A percentile compares a stretch with the other conserved stretches of the same genome.
Conservation (phyloP, 371 early-diverging fungal species). For the Apophysomyces trapeziformis region DNA sequence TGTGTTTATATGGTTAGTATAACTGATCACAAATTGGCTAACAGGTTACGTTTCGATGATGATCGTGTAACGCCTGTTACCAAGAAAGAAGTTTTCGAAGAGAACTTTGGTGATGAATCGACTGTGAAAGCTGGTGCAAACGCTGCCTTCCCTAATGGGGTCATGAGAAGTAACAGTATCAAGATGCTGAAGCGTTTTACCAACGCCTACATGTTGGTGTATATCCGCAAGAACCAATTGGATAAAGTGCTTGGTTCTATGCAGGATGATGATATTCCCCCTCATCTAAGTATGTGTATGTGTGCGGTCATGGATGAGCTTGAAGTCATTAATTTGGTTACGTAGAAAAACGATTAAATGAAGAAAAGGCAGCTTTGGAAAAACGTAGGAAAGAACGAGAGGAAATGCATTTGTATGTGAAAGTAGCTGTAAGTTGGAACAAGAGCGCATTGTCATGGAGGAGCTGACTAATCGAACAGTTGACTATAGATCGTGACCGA, state of each 20-base stretch:
- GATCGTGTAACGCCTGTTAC: conserved; percentile 90
- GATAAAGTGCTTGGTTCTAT: conserved; percentile 74
- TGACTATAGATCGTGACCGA: conserved; percentile 61
- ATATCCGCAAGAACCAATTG: conserved; percentile 78
- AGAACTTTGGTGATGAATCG: conserved; percentile 92
- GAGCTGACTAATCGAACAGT: background rate
- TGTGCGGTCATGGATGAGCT: conserved; percentile 1
- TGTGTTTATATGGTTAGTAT: background rate
- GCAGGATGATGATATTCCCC: conserved; percentile 70
- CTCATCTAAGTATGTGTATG: conserved; percentile 66
- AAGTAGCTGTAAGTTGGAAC: conserved; percentile 55
- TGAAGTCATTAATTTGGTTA: background rate
- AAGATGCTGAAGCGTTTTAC: conserved; percentile 73
- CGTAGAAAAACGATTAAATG: conserved; percentile 61
- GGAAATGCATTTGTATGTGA: conserved; percentile 72
- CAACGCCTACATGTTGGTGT: conserved; percentile 97
- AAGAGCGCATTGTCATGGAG: background rate
- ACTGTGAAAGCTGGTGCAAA: conserved; percentile 49
- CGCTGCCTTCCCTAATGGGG: conserved; percentile 19
- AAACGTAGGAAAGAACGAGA: conserved; percentile 64
- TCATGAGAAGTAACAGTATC: conserved; percentile 20
- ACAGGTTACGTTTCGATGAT: conserved; percentile 93
- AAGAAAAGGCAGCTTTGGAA: conserved; percentile 62
- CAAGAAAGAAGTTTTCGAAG: conserved; percentile 89
- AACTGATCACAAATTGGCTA: background rate